Percentiles rank a stretch among this genome's conserved stretches.
phyloP scores from a whole-genome alignment of 1,139 yeast species.

The Magnusiomyces fungicola region DNA sequence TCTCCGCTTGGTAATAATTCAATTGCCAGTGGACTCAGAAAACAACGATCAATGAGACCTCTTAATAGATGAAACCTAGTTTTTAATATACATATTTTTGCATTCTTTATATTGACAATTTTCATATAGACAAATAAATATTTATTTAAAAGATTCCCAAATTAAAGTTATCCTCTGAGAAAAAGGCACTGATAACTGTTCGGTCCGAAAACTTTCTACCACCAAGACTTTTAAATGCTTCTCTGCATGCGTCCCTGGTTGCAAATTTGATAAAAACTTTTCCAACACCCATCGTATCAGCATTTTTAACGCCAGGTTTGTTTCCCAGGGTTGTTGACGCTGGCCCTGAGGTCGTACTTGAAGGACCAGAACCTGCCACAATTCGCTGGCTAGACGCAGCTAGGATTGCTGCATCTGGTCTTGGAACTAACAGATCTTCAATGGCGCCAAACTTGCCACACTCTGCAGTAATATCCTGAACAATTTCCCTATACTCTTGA shows the following conservation, averaged over 20 bases:
- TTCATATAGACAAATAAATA: slow-evolving; percentile 1
- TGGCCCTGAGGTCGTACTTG: slow-evolving; percentile 1
- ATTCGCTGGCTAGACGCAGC: slow-evolving; percentile 16
- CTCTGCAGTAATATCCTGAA: slow-evolving; percentile 47
- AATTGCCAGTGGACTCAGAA: background rate
- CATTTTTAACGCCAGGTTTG: slow-evolving; percentile 27
- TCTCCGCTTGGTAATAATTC: background rate
- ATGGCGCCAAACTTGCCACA: slow-evolving; percentile 50
- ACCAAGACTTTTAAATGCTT: slow-evolving; percentile 55
- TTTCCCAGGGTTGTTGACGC: slow-evolving; percentile 1
- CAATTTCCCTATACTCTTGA: slow-evolving; percentile 42
- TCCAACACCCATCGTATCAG: slow-evolving; percentile 54
- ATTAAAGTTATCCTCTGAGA: slow-evolving; percentile 48
- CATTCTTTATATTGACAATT: background rate
- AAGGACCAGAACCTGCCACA: slow-evolving; percentile 28
- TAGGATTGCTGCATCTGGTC: slow-evolving; percentile 46
- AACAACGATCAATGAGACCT: slow-evolving; percentile 2
- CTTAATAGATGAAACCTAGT: slow-evolving; percentile 2
- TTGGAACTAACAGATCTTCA: slow-evolving; percentile 53
- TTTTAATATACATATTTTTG: background rate
- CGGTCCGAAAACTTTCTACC: slow-evolving; percentile 68
- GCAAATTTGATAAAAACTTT: slow-evolving; percentile 63
- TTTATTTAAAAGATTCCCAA: slow-evolving; percentile 26
- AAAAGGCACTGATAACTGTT: slow-evolving; percentile 58
- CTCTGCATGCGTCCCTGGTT: slow-evolving; percentile 43